Conservation (phyloP, 768 basidiomycete genomes). For the Sporobolomyces roseus region DNA sequence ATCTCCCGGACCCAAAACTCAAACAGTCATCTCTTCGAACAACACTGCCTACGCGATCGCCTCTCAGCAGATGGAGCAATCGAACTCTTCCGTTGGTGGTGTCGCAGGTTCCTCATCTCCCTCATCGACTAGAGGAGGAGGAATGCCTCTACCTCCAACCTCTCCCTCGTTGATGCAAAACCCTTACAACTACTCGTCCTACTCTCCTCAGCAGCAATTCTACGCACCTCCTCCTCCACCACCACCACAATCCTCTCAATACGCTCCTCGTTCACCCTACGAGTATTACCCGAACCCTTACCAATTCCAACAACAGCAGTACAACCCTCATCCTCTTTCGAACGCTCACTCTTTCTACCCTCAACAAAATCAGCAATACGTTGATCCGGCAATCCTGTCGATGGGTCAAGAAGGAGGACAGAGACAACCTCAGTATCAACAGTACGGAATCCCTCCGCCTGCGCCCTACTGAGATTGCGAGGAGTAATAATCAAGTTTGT, state of each 20-base stretch:
- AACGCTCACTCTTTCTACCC: background rate
- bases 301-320: background rate
- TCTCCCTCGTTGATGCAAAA: background rate
- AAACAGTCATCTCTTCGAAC: slow-evolving; percentile 15
- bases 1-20: slow-evolving; percentile 12
- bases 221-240: background rate
- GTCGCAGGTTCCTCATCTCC: slow-evolving; percentile 21
- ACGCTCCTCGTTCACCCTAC: too few relatives aligned
- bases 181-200: background rate
- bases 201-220: too few relatives aligned
- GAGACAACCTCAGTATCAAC: too few relatives aligned
- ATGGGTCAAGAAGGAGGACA: too few relatives aligned
- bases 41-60: slow-evolving; percentile 17
- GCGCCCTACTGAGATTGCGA: too few relatives aligned
- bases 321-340: background rate
- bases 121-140: background rate
- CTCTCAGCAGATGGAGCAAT: background rate
- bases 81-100: too few relatives aligned
- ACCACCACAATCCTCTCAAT: too few relatives aligned
- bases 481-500: too few relatives aligned
- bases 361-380: slow-evolving; percentile 9
- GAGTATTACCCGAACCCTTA: background rate
- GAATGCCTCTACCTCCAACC: slow-evolving; percentile 1
- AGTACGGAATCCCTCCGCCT: too few relatives aligned
- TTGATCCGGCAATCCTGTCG: too few relatives aligned